Evolutionary conservation across 2,329 filamentous ascomycete species (phyloP).

Genomic region (Arthrobotrys iridis): DNA sequence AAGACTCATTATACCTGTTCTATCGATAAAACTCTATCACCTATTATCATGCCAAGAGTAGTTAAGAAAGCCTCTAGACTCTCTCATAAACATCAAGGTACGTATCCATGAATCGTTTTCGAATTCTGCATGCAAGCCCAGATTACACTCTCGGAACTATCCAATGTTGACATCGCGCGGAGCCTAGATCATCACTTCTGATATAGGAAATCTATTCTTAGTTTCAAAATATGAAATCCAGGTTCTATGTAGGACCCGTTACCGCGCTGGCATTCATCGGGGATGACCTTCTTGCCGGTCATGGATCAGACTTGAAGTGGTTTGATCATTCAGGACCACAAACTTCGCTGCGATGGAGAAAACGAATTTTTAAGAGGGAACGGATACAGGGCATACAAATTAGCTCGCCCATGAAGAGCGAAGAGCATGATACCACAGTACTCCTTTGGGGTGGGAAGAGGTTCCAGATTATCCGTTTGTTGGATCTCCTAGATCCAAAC

Average conservation of each 20-base stretch:
- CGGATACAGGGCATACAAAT: conserved; percentile 76
- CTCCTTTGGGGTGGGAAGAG: conserved; percentile 77
- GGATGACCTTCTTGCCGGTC: conserved; percentile 67
- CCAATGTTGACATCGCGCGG: too few species aligned
- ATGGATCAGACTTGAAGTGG: conserved; percentile 70
- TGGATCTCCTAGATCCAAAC: conserved; percentile 38
- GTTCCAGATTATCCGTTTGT: conserved; percentile 64
- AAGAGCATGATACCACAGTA: conserved; percentile 59
- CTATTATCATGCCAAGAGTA: too few species aligned
- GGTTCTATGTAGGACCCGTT: conserved; percentile 64
- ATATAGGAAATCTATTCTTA: neutral
- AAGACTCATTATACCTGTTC: too few species aligned
- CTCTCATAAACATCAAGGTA: too few species aligned
- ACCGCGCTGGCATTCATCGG: conserved; percentile 70
- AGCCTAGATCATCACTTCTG: neutral
- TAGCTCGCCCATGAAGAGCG: conserved; percentile 39
- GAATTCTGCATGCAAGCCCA: too few species aligned
- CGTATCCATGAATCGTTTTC: too few species aligned
- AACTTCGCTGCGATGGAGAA: conserved; percentile 30
- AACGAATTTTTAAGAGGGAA: conserved; percentile 72
- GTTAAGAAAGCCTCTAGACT: too few species aligned
- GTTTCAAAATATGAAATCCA: conserved; percentile 33
- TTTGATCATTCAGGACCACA: conserved; percentile 64
- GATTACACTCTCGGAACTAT: too few species aligned
- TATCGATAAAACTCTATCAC: too few species aligned